Evolutionary conservation across 768 basidiomycete genomes (phyloP), one percentile per base, ranked within the genome.

Genomic region (Jaapia argillacea): DNA sequence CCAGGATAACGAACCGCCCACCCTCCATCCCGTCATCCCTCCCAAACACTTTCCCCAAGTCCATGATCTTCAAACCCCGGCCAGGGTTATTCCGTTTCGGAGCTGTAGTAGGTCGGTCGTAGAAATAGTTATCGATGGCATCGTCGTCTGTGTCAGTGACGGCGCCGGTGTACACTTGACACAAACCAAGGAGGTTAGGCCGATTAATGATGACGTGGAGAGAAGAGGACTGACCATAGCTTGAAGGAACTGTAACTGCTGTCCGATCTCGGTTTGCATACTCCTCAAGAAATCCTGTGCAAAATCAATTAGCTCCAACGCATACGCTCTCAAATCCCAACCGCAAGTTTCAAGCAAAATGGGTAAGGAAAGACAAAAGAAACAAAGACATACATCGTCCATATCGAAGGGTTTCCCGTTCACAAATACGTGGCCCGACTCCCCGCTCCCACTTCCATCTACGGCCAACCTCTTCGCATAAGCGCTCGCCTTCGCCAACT

Each of bases 351-450:
- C 31, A 33, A 33, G n/a, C n/a, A n/a, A n/a, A n/a, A n/a, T n/a
- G n/a, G n/a, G 22, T 41, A 36, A 22, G 24, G 21, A 12, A 6
- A 41, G 7, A 22, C 14, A 12, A 21, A 38, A 22, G 12, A 12
- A 38, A 38, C 10, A 35, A 4, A 27, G 27, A 41, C 51, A 24
- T 26, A 54, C 43, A 42, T 46, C 40, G 49, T 75, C 71, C 39
- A 89, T 58, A 10, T 72, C 60, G 41, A 78, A 69, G 57, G 85
- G 74, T 54, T 81, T 90, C n/a, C 93, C 93, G 53, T 97, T 94
- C 55, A 94, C 68, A 59, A 97, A 94, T 3, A 71, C 78, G 49
- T 86, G 79, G 0, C 90, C 92, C 2, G 59, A n/a, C n/a, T 1
- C 90, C 92, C 2, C 59, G n/a, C n/a, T n/a, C n/a, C n/a, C n/a